Percentiles rank a stretch among this genome's conserved stretches.
phyloP scores from a whole-genome alignment of 768 basidiomycete genomes.

The Sutorius australiensis region DNA sequence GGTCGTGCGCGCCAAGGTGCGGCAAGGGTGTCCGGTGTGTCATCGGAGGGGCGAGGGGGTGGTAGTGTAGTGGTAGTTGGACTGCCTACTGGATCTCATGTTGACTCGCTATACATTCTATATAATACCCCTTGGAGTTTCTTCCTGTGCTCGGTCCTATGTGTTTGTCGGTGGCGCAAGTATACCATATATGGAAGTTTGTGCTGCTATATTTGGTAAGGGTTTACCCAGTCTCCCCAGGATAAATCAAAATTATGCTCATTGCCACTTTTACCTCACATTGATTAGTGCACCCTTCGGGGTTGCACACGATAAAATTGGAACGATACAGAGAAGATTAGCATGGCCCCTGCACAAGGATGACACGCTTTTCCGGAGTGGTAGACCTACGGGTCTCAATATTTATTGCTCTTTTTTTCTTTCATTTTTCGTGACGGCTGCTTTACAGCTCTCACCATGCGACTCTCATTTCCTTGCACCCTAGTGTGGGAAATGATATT shows the following conservation, averaged over 20 bases:
- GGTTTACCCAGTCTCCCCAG: slow-evolving; percentile 7
- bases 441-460: not conserved
- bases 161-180: not conserved
- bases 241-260: slow-evolving; percentile 20
- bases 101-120: slow-evolving; percentile 9
- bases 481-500: too few species aligned
- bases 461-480: not conserved
- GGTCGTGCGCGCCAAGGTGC: slow-evolving; percentile 59
- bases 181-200: not conserved
- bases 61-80: slow-evolving; percentile 1
- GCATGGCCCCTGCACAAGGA: slow-evolving; percentile 99
- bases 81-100: slow-evolving; percentile 7
- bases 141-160: not conserved
- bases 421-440: not conserved
- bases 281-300: slow-evolving; percentile 65
- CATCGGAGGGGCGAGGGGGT: slow-evolving; percentile 52
- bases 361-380: slow-evolving; percentile 98
- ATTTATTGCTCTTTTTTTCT: slow-evolving; percentile 30
- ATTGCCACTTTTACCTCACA: rapidly evolving
- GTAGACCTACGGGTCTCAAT: slow-evolving; percentile 52
- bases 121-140: slow-evolving; percentile 3
- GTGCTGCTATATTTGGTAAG: not conserved
- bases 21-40: slow-evolving; percentile 77
- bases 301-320: slow-evolving; percentile 98
- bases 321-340: slow-evolving; percentile 99